Base-by-base conservation (phyloP, 2,329 filamentous ascomycete genomes). In the Ophiosphaerella herpotricha region DNA sequence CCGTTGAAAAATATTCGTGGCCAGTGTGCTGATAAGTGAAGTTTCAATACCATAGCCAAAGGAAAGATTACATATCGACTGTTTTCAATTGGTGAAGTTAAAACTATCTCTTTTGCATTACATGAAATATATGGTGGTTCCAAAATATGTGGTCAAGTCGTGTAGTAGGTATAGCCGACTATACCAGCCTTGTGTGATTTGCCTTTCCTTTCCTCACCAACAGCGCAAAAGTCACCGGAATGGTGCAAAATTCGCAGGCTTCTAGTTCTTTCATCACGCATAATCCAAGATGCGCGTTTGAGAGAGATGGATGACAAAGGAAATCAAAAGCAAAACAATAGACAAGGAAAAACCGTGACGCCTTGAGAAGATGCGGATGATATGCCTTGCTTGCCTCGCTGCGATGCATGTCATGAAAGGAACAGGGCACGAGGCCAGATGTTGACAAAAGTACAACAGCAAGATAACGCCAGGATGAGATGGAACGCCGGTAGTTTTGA, bases 341-440 rank as follows among this genome's bases (percentile, higher is more conserved):
- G 13, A 26, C 8, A 26, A 24, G 13, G 34, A 43, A 35, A 31
- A 31, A 24, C 29, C 26, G 7, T 11, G 11, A 29, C 26, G 26
- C 26, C 26, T 7, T 7, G 26, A 29, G 31, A 31, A 43, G n/a
- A 43, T 43, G 40, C 40, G 18, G 31, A 16, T 37, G 41, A 43
- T 26, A 43, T 40, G 36, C 43, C 29, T 31, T 12, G 31, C 31
- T 40, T 40, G 36, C 43, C 29, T 31, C 14, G 31, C 31, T 35
- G 44, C 37, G 44, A 46, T 46, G 44, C 44, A 46, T 40, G 37
- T 46, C 46, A 39, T 43, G 32, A 43, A 32, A 35, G 35, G 14
- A 48, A 24, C 11, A 13, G 26, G 13, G 26, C 31, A 23, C 14
- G 36, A 42, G 38, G 35, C 39, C 39, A 37, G 9, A 37, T 32